Conservation (phyloP, 495 filamentous ascomycete genomes). For the Usnea hakonensis region DNA sequence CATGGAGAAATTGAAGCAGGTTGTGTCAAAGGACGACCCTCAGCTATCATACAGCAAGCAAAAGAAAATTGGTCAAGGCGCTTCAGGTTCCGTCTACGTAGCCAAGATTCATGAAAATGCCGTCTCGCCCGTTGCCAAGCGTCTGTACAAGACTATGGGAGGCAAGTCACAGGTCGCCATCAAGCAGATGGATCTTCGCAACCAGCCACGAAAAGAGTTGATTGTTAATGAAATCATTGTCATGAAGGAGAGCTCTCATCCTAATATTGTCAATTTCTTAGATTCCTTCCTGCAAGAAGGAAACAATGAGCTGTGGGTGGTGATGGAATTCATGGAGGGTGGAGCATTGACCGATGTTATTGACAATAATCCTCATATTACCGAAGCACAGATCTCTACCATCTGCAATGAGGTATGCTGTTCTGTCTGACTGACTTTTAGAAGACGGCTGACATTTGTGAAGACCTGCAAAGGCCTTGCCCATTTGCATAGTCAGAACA, state of each 20-base stretch:
- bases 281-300: slow-evolving; percentile 93
- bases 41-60: slow-evolving; percentile 92
- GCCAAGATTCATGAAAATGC: slow-evolving; percentile 79
- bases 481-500: slow-evolving; percentile 88
- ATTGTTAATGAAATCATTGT: slow-evolving; percentile 99
- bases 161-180: slow-evolving; percentile 81
- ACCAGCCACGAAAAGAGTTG: slow-evolving; percentile 94
- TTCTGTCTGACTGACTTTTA: background rate
- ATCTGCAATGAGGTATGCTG: slow-evolving; percentile 82
- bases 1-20: slow-evolving; percentile 86
- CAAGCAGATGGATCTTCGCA: slow-evolving; percentile 98
- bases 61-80: slow-evolving; percentile 98
- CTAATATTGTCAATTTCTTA: slow-evolving; percentile 98
- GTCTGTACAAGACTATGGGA: slow-evolving; percentile 61
- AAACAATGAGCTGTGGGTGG: slow-evolving; percentile 91
- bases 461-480: slow-evolving; percentile 94
- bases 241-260: slow-evolving; percentile 97
- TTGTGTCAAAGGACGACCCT: slow-evolving; percentile 88
- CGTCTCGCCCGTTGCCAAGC: slow-evolving; percentile 54
- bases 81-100: slow-evolving; percentile 95
- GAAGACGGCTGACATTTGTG: slow-evolving; percentile 29
- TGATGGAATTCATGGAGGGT: slow-evolving; percentile 99
- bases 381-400: slow-evolving; percentile 93
- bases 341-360: slow-evolving; percentile 97
- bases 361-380: slow-evolving; percentile 86